These are phyloP conservation scores for Torulaspora maleeae DNA, from an alignment of 805 yeast species.

Conservation along the genomic window DNA sequence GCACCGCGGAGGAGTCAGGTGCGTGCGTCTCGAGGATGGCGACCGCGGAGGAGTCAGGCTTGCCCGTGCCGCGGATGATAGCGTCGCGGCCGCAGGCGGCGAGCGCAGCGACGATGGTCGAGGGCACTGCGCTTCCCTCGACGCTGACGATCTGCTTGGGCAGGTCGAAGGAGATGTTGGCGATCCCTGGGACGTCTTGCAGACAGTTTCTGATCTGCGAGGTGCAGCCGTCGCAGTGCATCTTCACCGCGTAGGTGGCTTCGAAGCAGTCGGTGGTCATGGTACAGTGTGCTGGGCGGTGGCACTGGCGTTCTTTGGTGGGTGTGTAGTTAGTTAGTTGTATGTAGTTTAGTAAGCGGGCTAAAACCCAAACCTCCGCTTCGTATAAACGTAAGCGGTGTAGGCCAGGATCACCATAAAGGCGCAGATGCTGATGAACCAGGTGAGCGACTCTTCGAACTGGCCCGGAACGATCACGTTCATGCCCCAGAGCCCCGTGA, in stretches of 20 bases:
- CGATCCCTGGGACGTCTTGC: slow-evolving; percentile 46
- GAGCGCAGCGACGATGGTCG: slow-evolving; percentile 60
- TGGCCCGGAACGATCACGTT: slow-evolving; percentile 96
- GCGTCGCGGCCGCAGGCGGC: slow-evolving; percentile 81
- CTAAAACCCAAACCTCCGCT: slow-evolving; percentile 39
- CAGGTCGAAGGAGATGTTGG: slow-evolving; percentile 53
- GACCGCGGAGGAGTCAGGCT: slow-evolving; percentile 84
- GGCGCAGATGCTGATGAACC: slow-evolving; percentile 56
- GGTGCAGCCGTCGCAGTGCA: slow-evolving; percentile 74
- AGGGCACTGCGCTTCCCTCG: slow-evolving; percentile 70
- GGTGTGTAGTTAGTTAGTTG: not conserved
- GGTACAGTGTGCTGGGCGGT: not conserved
- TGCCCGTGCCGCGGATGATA: slow-evolving; percentile 86
- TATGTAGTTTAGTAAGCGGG: not conserved
- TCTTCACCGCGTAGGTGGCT: slow-evolving; percentile 80
- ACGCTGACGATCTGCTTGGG: slow-evolving; percentile 59
- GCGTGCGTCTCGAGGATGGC: slow-evolving; percentile 76
- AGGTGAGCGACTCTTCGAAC: slow-evolving; percentile 49
- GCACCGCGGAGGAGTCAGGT: slow-evolving; percentile 53
- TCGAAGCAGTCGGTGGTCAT: slow-evolving; percentile 43
- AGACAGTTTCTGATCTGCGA: slow-evolving; percentile 54
- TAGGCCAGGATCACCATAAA: slow-evolving; percentile 47
- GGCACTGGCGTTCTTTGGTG: not conserved
- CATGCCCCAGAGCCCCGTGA: slow-evolving; percentile 99
- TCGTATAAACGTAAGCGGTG: slow-evolving; percentile 46